Percentiles rank a stretch among this genome's conserved stretches.
These are phyloP conservation scores for Botryotinia narcissicola DNA, from an alignment of 2,329 filamentous ascomycete genomes.

Conservation along the genomic window DNA sequence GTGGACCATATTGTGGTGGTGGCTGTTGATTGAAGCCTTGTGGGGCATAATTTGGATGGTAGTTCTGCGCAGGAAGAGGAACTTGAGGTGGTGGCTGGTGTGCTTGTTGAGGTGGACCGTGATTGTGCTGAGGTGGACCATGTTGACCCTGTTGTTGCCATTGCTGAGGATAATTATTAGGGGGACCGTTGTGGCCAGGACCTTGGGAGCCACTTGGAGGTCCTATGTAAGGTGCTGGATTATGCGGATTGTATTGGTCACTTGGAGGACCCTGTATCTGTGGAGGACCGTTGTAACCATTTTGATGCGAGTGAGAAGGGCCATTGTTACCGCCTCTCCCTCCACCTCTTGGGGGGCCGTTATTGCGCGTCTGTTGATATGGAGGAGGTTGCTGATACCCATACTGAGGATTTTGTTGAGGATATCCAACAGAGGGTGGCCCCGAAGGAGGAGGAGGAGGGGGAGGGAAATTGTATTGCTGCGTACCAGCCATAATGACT, in stretches of 20 bases:
- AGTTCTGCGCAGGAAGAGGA: constrained; percentile 53
- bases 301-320: constrained; percentile 32
- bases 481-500: constrained; percentile 32
- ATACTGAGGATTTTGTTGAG: constrained; percentile 34
- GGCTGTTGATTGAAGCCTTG: constrained; percentile 49
- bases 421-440: constrained; percentile 33
- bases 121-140: constrained; percentile 30
- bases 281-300: constrained; percentile 33
- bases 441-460: constrained; percentile 37
- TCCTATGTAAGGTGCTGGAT: constrained; percentile 37
- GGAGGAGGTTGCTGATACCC: constrained; percentile 34
- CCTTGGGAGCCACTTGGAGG: constrained; percentile 34
- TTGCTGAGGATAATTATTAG: constrained; percentile 33
- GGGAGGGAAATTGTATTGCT: constrained; percentile 40
- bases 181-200: constrained; percentile 27
- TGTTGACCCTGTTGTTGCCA: constrained; percentile 31
- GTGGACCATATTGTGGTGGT: constrained; percentile 38
- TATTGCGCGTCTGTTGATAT: constrained; percentile 35
- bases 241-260: constrained; percentile 35
- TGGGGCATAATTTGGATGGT: constrained; percentile 58
- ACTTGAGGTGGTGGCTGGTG: constrained; percentile 36
- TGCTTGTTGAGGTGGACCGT: constrained; percentile 35
- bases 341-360: constrained; percentile 36
- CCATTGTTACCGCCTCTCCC: constrained; percentile 35
- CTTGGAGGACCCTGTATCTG: constrained; percentile 31